phyloP scores from a whole-genome alignment of 805 yeast species.

The Metschnikowia noctiluminum region DNA sequence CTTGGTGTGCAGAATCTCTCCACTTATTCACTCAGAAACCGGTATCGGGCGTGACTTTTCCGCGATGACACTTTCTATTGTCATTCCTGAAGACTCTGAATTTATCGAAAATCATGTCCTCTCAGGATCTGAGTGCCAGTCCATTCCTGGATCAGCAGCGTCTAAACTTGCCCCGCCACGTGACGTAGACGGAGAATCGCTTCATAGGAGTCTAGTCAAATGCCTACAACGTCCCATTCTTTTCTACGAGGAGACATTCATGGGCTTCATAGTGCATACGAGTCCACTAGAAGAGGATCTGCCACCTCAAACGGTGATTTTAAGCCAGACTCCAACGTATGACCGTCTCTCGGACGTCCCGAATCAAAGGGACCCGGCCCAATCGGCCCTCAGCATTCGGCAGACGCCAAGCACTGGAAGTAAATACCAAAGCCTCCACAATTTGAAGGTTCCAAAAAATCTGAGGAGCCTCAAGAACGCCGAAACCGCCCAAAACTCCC shows the following conservation, averaged over 20 bases:
- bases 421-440: no score
- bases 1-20: not conserved
- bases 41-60: not conserved
- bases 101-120: not conserved
- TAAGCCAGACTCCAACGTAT: constrained; percentile 3
- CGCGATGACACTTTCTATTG: constrained; percentile 9
- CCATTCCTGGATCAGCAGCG: not conserved
- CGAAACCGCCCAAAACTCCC: not conserved
- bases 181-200: constrained; percentile 4
- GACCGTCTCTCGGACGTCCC: not conserved
- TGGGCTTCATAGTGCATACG: constrained; percentile 26
- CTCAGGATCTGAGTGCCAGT: not conserved
- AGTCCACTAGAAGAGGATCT: not conserved
- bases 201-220: constrained; percentile 4
- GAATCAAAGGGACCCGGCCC: not conserved
- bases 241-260: constrained; percentile 31
- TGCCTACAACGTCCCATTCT: constrained; percentile 13
- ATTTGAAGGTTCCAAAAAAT: no score
- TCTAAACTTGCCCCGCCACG: not conserved
- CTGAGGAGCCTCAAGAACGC: not conserved
- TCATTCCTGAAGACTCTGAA: constrained; percentile 11
- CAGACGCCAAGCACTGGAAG: not conserved
- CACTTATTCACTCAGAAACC: not conserved
- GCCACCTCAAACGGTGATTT: constrained; percentile 6
- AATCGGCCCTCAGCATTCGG: not conserved